Evolutionary conservation across 1,284 basidiomycete genomes (phyloP).

Genomic region (Ustilago lituana): DNA sequence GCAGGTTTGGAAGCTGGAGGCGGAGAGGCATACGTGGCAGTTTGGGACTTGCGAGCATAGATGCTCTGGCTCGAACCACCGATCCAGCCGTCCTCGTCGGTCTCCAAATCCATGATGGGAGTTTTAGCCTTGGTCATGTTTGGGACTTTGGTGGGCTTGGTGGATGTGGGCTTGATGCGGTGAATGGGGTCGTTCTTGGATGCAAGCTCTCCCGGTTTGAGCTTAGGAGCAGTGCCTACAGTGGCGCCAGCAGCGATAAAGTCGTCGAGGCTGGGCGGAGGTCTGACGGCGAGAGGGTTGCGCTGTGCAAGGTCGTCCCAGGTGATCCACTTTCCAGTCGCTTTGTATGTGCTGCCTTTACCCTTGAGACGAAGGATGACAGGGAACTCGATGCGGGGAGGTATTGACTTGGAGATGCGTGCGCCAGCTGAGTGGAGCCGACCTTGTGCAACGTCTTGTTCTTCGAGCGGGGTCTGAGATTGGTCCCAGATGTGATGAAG

Average conservation of each 20-base stretch:
- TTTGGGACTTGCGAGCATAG: constrained; percentile 32
- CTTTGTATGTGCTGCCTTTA: constrained; percentile 47
- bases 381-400: constrained; percentile 49
- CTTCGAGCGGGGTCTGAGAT: constrained; percentile 25
- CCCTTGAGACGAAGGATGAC: constrained; percentile 31
- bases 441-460: constrained; percentile 18
- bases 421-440: constrained; percentile 42
- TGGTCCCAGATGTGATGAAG: constrained; percentile 53
- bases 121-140: constrained; percentile 20
- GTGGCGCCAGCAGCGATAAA: constrained; percentile 8
- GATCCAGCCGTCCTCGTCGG: constrained; percentile 48
- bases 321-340: constrained; percentile 37
- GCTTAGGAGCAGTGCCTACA: constrained; percentile 27
- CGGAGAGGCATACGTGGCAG: constrained; percentile 16
- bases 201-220: constrained; percentile 24
- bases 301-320: constrained; percentile 47
- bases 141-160: not conserved
- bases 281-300: constrained; percentile 46
- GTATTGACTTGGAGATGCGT: constrained; percentile 29
- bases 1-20: constrained; percentile 17
- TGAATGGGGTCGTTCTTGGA: constrained; percentile 9
- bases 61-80: constrained; percentile 52
- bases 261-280: constrained; percentile 19
- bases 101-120: constrained; percentile 33
- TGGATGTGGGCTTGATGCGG: constrained; percentile 4